Base-by-base conservation (phyloP, 2,329 filamentous ascomycete species). In the Penicillium sp. region DNA sequence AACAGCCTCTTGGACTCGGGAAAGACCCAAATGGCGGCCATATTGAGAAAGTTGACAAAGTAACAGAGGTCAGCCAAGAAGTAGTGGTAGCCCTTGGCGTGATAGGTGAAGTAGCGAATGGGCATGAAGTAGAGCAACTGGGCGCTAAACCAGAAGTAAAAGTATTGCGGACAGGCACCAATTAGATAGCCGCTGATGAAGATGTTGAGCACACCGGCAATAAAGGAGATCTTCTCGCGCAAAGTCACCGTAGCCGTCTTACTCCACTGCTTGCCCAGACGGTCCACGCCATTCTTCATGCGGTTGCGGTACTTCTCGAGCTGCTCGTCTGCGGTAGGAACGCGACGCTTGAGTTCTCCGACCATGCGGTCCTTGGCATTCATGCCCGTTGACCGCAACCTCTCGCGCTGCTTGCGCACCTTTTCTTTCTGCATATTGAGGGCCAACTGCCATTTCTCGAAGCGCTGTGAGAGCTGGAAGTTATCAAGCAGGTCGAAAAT, bases 31-130 rank as follows among this genome's bases (percentile, higher is more conserved):
- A 98, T 81, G 60, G 84, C 88, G 52, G 95, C 75, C 55, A 92
- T 77, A 28, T 88, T 76, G 46, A 98, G 79, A 29, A 96, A 74
- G 71, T 98, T 98, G 78, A 95, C 90, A 65, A 97, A 98, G 74
- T 98, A 98, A 75, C 93, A 98, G 40, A 98, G 82, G 71, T 98
- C 93, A 32, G 91, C 92, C 25, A 97, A 77, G 72, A 98, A 97
- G 74, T 98, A 98, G 72, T 96, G 91, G 65, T 95, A 96, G 49
- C 92, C 93, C 50, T 87, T 88, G 62, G 85, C 84, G 66, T 89
- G 89, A 71, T 98, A 98, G 50, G 87, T 88, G 74, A 90, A 93
- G 72, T 83, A 92, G 42, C 93, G 87, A 59, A 98, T 88, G 10
- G 93, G 93, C 92, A 97, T 95, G 71, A 96, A 97, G 73, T 96